Percentiles rank a stretch among this genome's conserved stretches.
phyloP scores from a whole-genome alignment of 108 stramenopile species.

The Pseudonitzschia multistriata region DNA sequence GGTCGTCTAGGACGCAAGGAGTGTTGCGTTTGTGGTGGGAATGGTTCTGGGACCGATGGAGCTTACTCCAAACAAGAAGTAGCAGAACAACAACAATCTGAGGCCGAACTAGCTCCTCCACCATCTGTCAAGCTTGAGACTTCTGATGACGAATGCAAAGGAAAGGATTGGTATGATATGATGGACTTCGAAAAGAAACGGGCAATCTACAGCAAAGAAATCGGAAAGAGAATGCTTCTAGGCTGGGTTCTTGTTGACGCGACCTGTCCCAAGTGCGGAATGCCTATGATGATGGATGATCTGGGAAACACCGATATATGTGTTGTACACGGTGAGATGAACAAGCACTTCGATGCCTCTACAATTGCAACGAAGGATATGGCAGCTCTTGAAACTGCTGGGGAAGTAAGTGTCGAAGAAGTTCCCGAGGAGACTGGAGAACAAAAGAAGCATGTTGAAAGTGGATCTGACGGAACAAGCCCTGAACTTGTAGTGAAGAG shows the following conservation, averaged over 20 bases:
- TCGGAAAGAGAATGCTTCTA: constrained; percentile 48
- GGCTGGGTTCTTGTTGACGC: constrained; percentile 53
- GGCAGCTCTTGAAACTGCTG: background rate
- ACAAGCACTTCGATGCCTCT: constrained; percentile 14
- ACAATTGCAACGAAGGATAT: constrained; percentile 17
- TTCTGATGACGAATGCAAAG: background rate
- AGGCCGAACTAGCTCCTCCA: background rate
- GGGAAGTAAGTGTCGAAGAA: background rate
- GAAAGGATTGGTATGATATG: constrained; percentile 5
- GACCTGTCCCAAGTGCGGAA: constrained; percentile 49
- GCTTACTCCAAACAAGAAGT: constrained; percentile 19
- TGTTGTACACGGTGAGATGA: constrained; percentile 34
- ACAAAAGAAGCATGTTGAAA: background rate
- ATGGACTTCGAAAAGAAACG: constrained; percentile 47
- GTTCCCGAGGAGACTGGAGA: background rate
- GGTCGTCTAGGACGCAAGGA: constrained; percentile 28
- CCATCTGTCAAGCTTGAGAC: background rate
- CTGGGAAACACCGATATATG: constrained; percentile 41
- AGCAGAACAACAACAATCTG: background rate
- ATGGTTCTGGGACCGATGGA: constrained; percentile 50
- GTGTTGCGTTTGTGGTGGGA: constrained; percentile 59
- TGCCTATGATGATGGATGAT: constrained; percentile 54
- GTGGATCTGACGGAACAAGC: background rate
- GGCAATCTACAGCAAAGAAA: constrained; percentile 49
- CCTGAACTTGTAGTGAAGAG: background rate